Evolutionary conservation across 345 rosid genomes (phyloP), one percentile per base, ranked within the genome.

Genomic region (Erucastrum elatum): DNA sequence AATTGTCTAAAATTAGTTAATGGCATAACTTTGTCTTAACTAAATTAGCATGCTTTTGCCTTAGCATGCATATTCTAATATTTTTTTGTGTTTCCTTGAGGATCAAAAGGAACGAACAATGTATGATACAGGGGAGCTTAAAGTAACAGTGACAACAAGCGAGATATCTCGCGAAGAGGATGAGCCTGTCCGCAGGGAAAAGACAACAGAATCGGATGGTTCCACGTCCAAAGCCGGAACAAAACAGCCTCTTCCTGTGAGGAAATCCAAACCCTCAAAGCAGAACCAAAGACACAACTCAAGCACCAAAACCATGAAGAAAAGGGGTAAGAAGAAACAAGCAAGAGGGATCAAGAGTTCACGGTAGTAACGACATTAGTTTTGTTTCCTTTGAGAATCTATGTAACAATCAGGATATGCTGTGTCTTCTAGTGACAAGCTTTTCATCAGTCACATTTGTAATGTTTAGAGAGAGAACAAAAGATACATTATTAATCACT

Each of bases 111-210:
- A 12, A 87, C 85, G 5, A 21, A 81, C 82, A 17, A 78, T 80
- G 70, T 91, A 93, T 77, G 92, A 91, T 67, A 82, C 81, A 12
- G 93, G 88, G 2, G 84, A 89, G 85, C 60, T 90, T 84, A 84
- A 85, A 79, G 91, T 95, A 44, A 93, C 89, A 0, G 96, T 93
- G 84, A 89, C 77, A 29, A 93, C 96, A 5, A 91, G 90, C 16
- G 94, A 89, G 75, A 90, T 95, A 25, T 84, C 84, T 34, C 80
- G 56, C 0, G 96, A 88, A 58, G 93, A 84, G 26, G 91, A 86
- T 31, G 88, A 83, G 70, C 75, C 81, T 73, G 16, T 53, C 3
- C 66, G 68, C 4, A 63, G 44, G 64, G 87, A 68, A 10, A 83
- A 68, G 63, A 70, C 83, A 49, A 37, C 77, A 34, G 73, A 76